These are phyloP conservation scores for Rhododendron ferrugineum DNA, from an alignment of 148 eudicot genomes.

Conservation along the genomic window DNA sequence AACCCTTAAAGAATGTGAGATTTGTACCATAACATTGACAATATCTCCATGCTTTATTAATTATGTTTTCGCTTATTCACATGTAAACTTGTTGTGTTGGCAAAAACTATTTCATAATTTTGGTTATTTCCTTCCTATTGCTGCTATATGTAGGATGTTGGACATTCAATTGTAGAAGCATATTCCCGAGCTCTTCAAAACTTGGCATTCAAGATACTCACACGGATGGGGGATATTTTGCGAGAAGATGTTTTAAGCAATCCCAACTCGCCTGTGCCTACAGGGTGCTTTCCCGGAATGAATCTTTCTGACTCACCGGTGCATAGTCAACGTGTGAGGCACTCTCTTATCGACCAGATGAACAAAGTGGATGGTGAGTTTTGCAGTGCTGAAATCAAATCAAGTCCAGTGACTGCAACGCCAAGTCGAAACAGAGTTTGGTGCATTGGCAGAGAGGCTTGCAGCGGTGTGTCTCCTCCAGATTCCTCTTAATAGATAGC, in stretches of 20 bases:
- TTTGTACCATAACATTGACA: neutral
- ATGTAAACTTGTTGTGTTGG: neutral
- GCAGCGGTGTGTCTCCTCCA: conserved; percentile 33
- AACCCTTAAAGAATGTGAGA: neutral
- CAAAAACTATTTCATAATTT: neutral
- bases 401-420: conserved; percentile 52
- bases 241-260: conserved; percentile 80
- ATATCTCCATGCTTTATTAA: neutral
- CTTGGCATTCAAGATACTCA: conserved; percentile 66
- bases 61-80: neutral
- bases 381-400: conserved; percentile 41
- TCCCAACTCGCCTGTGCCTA: conserved; percentile 63
- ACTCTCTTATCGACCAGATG: conserved; percentile 65
- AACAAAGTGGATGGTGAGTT: conserved; percentile 49
- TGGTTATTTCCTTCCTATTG: neutral
- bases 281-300: conserved; percentile 41
- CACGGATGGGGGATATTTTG: conserved; percentile 69
- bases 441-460: conserved; percentile 57
- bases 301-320: conserved; percentile 37
- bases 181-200: conserved; percentile 81
- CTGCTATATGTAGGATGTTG: neutral
- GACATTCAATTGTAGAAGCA: conserved; percentile 77
- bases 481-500: conserved; percentile 28
- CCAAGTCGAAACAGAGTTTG: conserved; percentile 55
- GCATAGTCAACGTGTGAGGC: conserved; percentile 41